phyloP scores from a whole-genome alignment of 306 rosid species.

The Vicia faba region DNA sequence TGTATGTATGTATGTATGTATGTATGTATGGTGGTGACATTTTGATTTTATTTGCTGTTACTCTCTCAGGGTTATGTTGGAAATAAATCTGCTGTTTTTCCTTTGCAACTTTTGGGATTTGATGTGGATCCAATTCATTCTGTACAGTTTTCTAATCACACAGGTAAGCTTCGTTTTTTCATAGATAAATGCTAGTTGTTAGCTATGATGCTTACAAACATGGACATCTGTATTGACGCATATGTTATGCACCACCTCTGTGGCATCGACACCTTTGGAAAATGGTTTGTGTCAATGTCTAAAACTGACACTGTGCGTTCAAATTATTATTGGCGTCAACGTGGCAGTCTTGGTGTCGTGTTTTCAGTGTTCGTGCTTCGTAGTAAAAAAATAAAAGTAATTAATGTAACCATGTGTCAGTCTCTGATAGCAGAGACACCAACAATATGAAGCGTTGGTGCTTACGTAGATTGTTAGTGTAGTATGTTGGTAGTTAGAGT shows the following conservation, averaged over 20 bases:
- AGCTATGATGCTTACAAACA: background rate
- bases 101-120: slow-evolving; percentile 82
- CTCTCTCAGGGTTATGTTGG: slow-evolving; percentile 76
- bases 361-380: no score
- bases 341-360: no score
- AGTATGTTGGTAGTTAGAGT: background rate
- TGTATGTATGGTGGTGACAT: slow-evolving; percentile 11
- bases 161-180: slow-evolving; percentile 62
- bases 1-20: background rate
- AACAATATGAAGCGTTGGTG: background rate
- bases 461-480: background rate
- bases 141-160: slow-evolving; percentile 92
- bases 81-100: slow-evolving; percentile 83
- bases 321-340: no score
- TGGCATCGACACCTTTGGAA: no score
- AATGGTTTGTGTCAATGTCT: no score
- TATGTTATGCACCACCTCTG: background rate
- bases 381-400: background rate
- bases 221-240: no score
- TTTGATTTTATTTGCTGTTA: slow-evolving; percentile 16
- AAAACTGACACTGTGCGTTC: no score
- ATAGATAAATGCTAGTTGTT: background rate
- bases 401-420: background rate
- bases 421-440: background rate
- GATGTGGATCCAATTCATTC: slow-evolving; percentile 93